Evolutionary conservation across 2,329 filamentous ascomycete species (phyloP).

Genomic region (Periconia sp.): DNA sequence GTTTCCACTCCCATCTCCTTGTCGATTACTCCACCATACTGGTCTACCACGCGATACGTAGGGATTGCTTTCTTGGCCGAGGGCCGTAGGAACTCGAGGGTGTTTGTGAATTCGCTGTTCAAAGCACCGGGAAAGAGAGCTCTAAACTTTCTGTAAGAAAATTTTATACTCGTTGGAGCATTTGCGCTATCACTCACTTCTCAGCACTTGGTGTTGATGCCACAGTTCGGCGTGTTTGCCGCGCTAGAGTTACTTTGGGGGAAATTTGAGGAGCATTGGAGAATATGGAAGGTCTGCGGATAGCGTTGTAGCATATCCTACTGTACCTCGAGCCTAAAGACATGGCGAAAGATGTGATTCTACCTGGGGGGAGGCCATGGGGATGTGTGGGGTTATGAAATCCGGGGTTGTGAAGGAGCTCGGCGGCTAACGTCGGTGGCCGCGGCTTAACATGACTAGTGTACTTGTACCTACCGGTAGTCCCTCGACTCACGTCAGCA

Average conservation of each 20-base stretch:
- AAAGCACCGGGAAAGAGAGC: conserved; percentile 87
- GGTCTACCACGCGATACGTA: conserved; percentile 89
- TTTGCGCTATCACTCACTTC: conserved; percentile 48
- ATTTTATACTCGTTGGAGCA: not conserved
- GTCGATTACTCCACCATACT: conserved; percentile 83
- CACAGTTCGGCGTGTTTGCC: conserved; percentile 56
- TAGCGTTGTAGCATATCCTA: conserved; percentile 21
- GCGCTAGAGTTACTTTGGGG: conserved; percentile 14
- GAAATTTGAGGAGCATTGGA: conserved; percentile 16
- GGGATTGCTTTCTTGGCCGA: conserved; percentile 74
- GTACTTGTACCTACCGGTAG: too few species aligned
- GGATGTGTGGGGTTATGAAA: conserved; percentile 24
- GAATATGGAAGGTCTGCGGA: conserved; percentile 12
- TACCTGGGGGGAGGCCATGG: conserved; percentile 20
- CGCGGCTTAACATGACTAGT: not conserved
- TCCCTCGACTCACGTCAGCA: not conserved
- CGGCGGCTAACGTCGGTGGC: conserved; percentile 35
- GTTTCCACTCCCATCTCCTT: conserved; percentile 67
- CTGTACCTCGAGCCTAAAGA: conserved; percentile 34
- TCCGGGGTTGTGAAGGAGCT: conserved; percentile 25
- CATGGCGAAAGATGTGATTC: conserved; percentile 25
- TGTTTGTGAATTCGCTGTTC: conserved; percentile 86
- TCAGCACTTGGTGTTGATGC: conserved; percentile 63
- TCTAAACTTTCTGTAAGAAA: conserved; percentile 36
- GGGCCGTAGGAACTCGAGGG: conserved; percentile 75